These are phyloP conservation scores for Stygiomarasmius scandens DNA, from an alignment of 1,284 basidiomycete genomes.

Conservation along the genomic window DNA sequence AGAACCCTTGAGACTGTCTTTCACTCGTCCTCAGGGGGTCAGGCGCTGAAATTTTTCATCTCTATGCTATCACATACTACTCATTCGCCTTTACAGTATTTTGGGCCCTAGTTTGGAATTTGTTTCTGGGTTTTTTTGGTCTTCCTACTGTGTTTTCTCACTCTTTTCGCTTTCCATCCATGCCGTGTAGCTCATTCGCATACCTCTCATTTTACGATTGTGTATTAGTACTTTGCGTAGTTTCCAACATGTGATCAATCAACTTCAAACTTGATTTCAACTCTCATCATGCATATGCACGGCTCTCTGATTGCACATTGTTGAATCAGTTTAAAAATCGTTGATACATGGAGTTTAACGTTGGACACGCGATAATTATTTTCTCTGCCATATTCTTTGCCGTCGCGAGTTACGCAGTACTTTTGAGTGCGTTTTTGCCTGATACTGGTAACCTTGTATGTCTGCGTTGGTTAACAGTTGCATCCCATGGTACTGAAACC, in stretches of 20 bases:
- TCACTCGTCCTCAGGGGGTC: not conserved
- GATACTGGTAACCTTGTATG: constrained; percentile 49
- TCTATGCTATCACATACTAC: not conserved
- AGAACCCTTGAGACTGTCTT: not conserved
- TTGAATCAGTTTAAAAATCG: too few relatives aligned
- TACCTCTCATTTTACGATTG: not conserved
- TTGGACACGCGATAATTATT: constrained; percentile 53
- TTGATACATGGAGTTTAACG: constrained; percentile 28
- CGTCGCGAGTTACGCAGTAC: constrained; percentile 61
- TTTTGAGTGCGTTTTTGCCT: constrained; percentile 68
- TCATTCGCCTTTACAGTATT: too few relatives aligned
- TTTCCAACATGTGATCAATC: not conserved
- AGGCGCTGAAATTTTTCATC: not conserved
- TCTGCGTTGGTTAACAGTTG: too few relatives aligned
- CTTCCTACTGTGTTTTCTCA: not conserved
- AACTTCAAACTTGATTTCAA: not conserved
- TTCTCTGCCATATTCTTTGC: constrained; percentile 56
- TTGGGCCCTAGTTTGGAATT: not conserved
- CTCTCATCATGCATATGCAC: not conserved
- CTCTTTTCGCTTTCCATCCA: not conserved
- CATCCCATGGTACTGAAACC: too few relatives aligned
- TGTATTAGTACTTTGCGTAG: not conserved
- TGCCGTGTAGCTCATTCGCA: not conserved
- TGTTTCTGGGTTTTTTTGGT: not conserved
- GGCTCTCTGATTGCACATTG: not conserved